phyloP scores from a whole-genome alignment of 768 basidiomycete genomes.

The Kwoniella heveanensis region DNA sequence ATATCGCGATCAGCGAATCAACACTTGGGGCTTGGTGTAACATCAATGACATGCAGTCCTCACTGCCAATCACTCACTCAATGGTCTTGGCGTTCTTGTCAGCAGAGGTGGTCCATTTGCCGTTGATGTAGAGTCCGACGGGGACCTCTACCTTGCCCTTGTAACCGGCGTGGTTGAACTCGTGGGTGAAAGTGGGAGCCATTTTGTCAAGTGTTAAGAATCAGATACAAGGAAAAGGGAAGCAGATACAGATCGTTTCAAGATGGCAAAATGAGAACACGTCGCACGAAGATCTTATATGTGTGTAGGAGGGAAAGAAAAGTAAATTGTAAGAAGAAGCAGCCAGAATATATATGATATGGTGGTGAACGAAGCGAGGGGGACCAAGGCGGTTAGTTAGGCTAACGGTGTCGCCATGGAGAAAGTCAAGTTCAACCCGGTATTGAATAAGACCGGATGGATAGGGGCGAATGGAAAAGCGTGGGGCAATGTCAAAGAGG shows the following conservation, averaged over 20 bases:
- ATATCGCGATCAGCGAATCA: background rate
- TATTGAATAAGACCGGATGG: constrained; percentile 3
- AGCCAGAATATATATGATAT: background rate
- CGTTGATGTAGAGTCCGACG: constrained; percentile 88
- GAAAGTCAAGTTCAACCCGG: background rate
- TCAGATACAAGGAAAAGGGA: background rate
- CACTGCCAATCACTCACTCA: constrained; percentile 39
- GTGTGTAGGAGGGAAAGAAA: background rate
- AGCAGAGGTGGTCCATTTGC: constrained; percentile 69
- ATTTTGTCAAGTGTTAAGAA: constrained; percentile 15
- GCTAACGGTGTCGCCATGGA: constrained; percentile 1
- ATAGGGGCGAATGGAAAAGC: background rate
- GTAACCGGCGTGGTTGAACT: constrained; percentile 50
- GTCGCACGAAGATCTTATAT: background rate
- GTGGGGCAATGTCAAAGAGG: background rate
- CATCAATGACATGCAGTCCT: too few species aligned
- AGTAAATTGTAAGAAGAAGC: background rate
- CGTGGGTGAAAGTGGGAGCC: constrained; percentile 48
- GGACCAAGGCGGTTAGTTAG: background rate
- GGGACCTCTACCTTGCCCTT: constrained; percentile 61
- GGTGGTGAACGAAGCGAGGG: background rate
- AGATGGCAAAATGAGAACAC: too few species aligned
- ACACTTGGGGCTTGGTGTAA: background rate
- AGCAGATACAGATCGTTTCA: background rate
- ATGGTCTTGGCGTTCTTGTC: constrained; percentile 51